A percentile compares a stretch with the other conserved stretches of the same genome.
Evolutionary conservation across 306 rosid genomes (phyloP).

Genomic region (Malus sieversii): DNA sequence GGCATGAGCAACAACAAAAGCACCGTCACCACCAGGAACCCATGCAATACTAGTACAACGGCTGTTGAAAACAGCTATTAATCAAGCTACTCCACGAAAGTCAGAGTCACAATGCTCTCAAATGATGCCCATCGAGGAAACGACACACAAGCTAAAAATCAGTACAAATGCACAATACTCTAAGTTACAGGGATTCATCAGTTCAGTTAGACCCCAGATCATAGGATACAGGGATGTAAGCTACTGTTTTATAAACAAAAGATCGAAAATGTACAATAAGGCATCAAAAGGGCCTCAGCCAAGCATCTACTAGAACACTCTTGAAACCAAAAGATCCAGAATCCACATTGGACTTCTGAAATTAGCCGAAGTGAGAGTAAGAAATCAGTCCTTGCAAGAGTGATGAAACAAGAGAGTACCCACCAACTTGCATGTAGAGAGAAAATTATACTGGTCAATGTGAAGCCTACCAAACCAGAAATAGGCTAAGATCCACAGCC

Average conservation of each 20-base stretch:
- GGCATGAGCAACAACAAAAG: slow-evolving; percentile 84
- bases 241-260: not conserved
- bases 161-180: not conserved
- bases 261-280: not conserved
- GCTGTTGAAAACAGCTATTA: slow-evolving; percentile 51
- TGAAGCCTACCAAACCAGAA: not conserved
- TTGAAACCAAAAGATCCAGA: not conserved
- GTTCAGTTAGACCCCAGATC: not conserved
- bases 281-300: not conserved
- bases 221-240: not conserved
- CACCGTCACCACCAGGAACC: slow-evolving; percentile 88
- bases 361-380: not conserved
- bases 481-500: not conserved
- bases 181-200: not conserved
- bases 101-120: not conserved
- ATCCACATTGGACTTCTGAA: not conserved
- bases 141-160: slow-evolving; percentile 4
- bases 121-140: not conserved
- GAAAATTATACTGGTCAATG: not conserved
- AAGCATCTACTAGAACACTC: not conserved
- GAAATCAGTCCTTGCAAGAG: not conserved
- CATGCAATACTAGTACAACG: slow-evolving; percentile 88
- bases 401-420: not conserved
- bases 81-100: slow-evolving; percentile 12
- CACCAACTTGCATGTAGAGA: not conserved